Evolutionary conservation across 345 rosid genomes (phyloP), one percentile per base, ranked within the genome.

Genomic region (Dipteronia dyeriana): DNA sequence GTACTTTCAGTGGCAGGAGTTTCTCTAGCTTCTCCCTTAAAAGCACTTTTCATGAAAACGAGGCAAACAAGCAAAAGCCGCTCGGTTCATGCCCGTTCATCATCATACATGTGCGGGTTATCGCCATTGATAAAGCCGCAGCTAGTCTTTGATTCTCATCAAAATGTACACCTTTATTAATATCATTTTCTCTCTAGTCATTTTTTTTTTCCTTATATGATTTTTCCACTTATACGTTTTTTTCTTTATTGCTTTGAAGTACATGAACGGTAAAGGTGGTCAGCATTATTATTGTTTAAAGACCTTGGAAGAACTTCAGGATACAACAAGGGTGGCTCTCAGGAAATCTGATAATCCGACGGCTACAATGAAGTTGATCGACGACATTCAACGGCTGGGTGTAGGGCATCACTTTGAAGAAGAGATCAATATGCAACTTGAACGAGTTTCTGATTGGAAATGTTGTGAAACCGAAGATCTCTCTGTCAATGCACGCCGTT

Each of bases 331-430:
- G 25, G 62, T n/a, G 65, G 73, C 74, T 43, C 16, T 75, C 62
- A n/a, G 43, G 20, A 67, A 20, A 23, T 20, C 71, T 60, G 59
- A 45, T 17, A 56, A 67, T 73, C 71, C 80, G n/a, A 22, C 22
- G 20, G 64, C 60, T 47, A 38, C 51, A 7, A 47, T 81, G 78
- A 41, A n/a, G 64, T 43, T 77, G 53, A 76, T 76, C 1, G 83
- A 80, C 75, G 49, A 63, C 47, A 72, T 67, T 66, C 83, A 76
- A 76, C 74, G 77, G 31, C 61, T 73, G 17, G 84, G 84, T 60
- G 16, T 81, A 34, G 77, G 60, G 7, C 71, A 81, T 45, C 70
- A 51, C 41, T 77, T 81, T 63, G 71, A 81, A 73, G 63, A 73
- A 60, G 67, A 77, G 26, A 76, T 76, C 54, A 67, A 39, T 23